These are phyloP conservation scores for Debaryomycetaceae sp. DNA, from an alignment of 1,139 yeast genomes.

Conservation along the genomic window DNA sequence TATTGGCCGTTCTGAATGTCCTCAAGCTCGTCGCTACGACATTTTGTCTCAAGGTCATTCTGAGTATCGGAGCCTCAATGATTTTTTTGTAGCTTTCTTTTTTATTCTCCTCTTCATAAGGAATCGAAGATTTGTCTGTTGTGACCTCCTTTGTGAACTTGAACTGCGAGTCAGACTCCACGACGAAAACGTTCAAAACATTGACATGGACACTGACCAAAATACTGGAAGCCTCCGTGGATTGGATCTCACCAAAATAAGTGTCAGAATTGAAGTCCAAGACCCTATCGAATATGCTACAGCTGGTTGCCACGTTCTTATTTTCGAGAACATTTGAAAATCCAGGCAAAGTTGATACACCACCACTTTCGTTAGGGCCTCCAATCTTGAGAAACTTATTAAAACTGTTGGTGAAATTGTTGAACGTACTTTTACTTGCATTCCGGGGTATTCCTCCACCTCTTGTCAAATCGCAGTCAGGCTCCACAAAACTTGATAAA, in stretches of 20 bases:
- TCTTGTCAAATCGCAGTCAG: slow-evolving; percentile 7
- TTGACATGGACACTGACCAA: slow-evolving; percentile 35
- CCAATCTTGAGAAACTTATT: slow-evolving; percentile 28
- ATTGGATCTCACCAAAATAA: slow-evolving; percentile 18
- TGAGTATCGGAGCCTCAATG: slow-evolving; percentile 32
- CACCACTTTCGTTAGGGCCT: slow-evolving; percentile 2
- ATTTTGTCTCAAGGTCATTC: slow-evolving; percentile 27
- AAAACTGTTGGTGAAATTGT: slow-evolving; percentile 31
- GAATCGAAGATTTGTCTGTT: slow-evolving; percentile 21
- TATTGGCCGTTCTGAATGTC: slow-evolving; percentile 18
- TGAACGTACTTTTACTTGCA: slow-evolving; percentile 25
- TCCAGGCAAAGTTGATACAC: slow-evolving; percentile 2
- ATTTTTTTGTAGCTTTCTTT: slow-evolving; percentile 16
- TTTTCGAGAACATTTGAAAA: background rate
- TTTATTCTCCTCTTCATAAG: slow-evolving; percentile 12
- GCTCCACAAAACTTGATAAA: slow-evolving; percentile 24
- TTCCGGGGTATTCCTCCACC: background rate
- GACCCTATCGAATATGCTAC: slow-evolving; percentile 16
- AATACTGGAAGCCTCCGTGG: slow-evolving; percentile 17
- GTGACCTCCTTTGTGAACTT: slow-evolving; percentile 17
- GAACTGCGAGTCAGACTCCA: slow-evolving; percentile 23
- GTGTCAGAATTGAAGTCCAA: slow-evolving; percentile 22
- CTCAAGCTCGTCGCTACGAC: slow-evolving; percentile 28
- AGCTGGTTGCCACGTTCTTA: background rate
- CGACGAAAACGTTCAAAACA: slow-evolving; percentile 33